Base-by-base conservation (phyloP, 2,329 filamentous ascomycete species). In the Penicillium sp. region DNA sequence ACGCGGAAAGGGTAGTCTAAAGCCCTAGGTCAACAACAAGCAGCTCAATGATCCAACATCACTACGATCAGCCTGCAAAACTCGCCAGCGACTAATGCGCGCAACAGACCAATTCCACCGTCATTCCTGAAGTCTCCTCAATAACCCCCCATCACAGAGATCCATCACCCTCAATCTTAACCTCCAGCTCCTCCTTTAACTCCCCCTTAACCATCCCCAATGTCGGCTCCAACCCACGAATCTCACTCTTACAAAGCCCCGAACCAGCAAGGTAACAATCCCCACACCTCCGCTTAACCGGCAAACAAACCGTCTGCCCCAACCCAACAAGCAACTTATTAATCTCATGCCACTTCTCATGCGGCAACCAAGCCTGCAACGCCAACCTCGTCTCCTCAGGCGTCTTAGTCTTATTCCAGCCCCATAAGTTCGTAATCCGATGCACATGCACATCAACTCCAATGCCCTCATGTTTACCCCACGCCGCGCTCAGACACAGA, bases 391-490 rank as follows among this genome's bases (percentile, higher is more conserved):
- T 95, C 66, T 88, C 87, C 73, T 96, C 91, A 0, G 91, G 91
- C 11, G 76, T 86, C 61, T 82, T 84, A 2, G 87, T 92, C 67
- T 81, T 82, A 67, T 95, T 82, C 91, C 91, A 96, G 3, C 88
- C 87, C 90, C 90, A 95, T 25, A 95, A 76, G 72, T 95, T 95
- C 43, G 89, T 92, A 70, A 96, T 95, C 47, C 91, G 86, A 72
- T 95, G 91, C 3, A 96, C 91, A 70, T 96, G 91, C 4, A 95
- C 90, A 68, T 96, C 91, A 41, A 96, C 91, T 22, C 91, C 91
- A 56, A 96, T 95, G 7, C 91, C 91, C 58, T 84, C 78, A 41
- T 82, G 77, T 37, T 78, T 74, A 2, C 82, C 82, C 86, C 86
- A 79, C 63, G 86, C 88, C 0, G 86, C 86, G 39, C 84, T 86